A percentile compares a stretch with the other conserved stretches of the same genome.
Conservation (phyloP, 495 filamentous ascomycete species). For the Penicillium daleae region DNA sequence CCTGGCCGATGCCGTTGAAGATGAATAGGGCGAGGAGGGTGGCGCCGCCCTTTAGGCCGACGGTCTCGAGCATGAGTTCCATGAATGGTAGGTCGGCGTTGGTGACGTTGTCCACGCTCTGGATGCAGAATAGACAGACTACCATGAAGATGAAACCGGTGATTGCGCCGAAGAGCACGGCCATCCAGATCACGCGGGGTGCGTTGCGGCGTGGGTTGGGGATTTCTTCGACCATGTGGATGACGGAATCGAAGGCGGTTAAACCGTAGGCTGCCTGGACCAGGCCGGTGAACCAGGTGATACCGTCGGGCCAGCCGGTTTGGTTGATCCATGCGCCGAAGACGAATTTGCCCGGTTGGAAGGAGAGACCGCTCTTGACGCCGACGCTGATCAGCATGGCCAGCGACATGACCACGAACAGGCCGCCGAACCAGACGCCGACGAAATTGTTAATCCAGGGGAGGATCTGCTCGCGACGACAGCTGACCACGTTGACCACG, state of each 20-base stretch:
- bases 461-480: constrained; percentile 48
- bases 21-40: constrained; percentile 50
- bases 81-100: constrained; percentile 51
- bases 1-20: constrained; percentile 52
- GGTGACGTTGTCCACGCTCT: constrained; percentile 61
- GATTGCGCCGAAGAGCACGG: constrained; percentile 52
- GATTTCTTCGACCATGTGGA: constrained; percentile 63
- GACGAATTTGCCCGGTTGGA: constrained; percentile 53
- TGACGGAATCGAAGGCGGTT: constrained; percentile 65
- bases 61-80: constrained; percentile 47
- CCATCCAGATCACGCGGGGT: constrained; percentile 46
- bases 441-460: constrained; percentile 54
- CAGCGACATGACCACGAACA: constrained; percentile 49
- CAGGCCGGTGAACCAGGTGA: constrained; percentile 65
- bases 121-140: constrained; percentile 73
- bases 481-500: constrained; percentile 47
- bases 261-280: constrained; percentile 64
- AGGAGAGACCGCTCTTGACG: constrained; percentile 38
- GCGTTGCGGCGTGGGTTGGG: constrained; percentile 47
- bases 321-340: constrained; percentile 63
- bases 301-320: constrained; percentile 65
- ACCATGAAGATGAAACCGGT: constrained; percentile 76
- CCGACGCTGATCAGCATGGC: constrained; percentile 50
- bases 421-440: constrained; percentile 48
- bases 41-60: constrained; percentile 43